Conservation (phyloP, 495 filamentous ascomycete species). For the Hypomontagnella submonticulosa region DNA sequence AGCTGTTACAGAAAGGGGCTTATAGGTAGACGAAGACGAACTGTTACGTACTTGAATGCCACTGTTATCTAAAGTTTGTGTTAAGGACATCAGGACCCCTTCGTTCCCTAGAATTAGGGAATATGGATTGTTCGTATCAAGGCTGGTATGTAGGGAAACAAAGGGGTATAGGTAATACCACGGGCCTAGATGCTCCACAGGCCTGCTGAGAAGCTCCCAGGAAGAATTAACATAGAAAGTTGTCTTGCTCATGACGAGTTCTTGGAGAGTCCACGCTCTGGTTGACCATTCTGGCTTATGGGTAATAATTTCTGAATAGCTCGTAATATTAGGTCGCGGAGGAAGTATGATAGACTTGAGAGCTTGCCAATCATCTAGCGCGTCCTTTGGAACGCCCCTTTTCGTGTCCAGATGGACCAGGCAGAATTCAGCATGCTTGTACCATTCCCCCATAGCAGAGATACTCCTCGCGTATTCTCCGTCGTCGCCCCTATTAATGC, state of each 20-base stretch:
- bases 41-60: constrained; percentile 12
- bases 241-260: constrained; percentile 60
- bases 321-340: constrained; percentile 32
- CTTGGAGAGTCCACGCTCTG: constrained; percentile 62
- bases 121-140: constrained; percentile 40
- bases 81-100: not conserved
- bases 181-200: constrained; percentile 52
- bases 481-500: constrained; percentile 58
- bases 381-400: constrained; percentile 25
- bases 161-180: constrained; percentile 56
- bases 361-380: constrained; percentile 23
- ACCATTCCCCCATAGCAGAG: constrained; percentile 62
- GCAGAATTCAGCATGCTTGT: constrained; percentile 59
- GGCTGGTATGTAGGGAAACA: constrained; percentile 47
- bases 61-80: constrained; percentile 1
- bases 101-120: not conserved
- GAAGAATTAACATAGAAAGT: constrained; percentile 57
- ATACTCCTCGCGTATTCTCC: constrained; percentile 56
- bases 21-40: not conserved
- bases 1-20: not conserved
- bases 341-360: constrained; percentile 8
- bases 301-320: constrained; percentile 37
- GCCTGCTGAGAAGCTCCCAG: constrained; percentile 51
- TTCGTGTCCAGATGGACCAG: constrained; percentile 58
- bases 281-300: constrained; percentile 53